A percentile compares a stretch with the other conserved stretches of the same genome.
phyloP scores from a whole-genome alignment of 768 basidiomycete genomes.

The Boletus edulis region DNA sequence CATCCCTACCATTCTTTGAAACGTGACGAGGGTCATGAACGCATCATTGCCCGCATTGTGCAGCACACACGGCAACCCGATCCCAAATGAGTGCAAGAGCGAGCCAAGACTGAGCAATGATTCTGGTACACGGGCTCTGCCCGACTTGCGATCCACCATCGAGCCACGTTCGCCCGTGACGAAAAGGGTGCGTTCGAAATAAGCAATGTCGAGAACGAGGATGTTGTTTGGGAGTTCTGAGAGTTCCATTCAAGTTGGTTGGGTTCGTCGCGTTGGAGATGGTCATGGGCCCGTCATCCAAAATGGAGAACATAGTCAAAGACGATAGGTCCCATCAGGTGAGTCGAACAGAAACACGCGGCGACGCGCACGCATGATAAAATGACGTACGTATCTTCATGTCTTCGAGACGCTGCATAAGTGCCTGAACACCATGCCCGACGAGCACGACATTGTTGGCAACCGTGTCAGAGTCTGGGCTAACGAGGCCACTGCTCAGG shows the following conservation, averaged over 20 bases:
- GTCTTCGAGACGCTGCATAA: conserved; percentile 65
- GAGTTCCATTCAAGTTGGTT: too few species aligned
- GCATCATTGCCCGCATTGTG: conserved; percentile 85
- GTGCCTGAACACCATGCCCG: conserved; percentile 53
- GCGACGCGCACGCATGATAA: not conserved
- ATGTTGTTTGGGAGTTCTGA: conserved; percentile 74
- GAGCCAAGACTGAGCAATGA: conserved; percentile 62
- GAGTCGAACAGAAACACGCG: not conserved
- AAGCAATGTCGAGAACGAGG: conserved; percentile 62
- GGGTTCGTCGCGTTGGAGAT: too few species aligned
- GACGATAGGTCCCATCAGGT: not conserved
- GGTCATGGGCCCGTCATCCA: not conserved
- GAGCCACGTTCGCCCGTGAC: conserved; percentile 50
- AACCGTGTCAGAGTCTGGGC: conserved; percentile 72
- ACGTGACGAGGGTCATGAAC: conserved; percentile 60
- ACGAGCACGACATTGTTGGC: conserved; percentile 73
- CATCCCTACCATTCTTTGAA: conserved; percentile 70
- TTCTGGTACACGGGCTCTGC: conserved; percentile 47
- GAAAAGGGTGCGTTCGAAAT: conserved; percentile 64
- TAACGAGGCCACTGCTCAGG: conserved; percentile 57
- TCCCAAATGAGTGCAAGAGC: conserved; percentile 58
- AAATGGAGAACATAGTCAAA: not conserved
- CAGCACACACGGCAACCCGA: conserved; percentile 37
- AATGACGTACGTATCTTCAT: conserved; percentile 71
- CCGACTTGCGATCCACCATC: conserved; percentile 62